Base-by-base conservation (phyloP, 441 rosid species). In the Omphalea diandra region DNA sequence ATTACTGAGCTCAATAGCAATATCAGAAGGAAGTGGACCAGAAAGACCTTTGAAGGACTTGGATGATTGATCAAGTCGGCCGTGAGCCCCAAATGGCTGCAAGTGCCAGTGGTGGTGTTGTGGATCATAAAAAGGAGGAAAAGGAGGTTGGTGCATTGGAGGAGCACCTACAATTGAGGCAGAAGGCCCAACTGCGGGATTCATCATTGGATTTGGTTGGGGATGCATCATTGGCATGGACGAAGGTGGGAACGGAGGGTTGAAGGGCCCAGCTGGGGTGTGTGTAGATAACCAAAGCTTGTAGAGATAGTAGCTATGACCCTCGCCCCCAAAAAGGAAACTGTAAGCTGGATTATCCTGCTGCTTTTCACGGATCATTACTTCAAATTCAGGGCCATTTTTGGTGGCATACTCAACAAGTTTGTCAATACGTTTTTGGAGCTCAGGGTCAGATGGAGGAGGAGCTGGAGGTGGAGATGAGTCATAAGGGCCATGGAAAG, bases 371-470 rank as follows among this genome's bases (percentile, higher is more conserved):
- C 98, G 90, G 78, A 95, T 88, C 98, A 93, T 89, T 75, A 86
- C 89, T 81, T 95, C 99, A 73, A 95, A 95, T 80, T 95, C 98
- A 0, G 97, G 98, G 58, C 99, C 99, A 49, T 93, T 95, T 84
- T 93, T 95, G 18, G 85, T 80, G 12, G 90, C 78, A 78, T 95
- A 95, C 87, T 93, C 96, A 65, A 89, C 91, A 73, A 93, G 97
- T 76, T 95, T 95, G 70, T 95, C 97, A 18, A 95, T 95, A 40
- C 95, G 87, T 72, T 95, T 93, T 65, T 90, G 99, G 60, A 93
- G 91, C 80, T 95, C 99, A 4, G 96, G 95, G 67, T 95, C 99
- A 62, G 96, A 78, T 18, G 99, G 98, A 33, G 96, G 84, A 49
- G 90, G 83, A 72, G 81, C 83, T n/a, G 88, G 90, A 15, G 96